Evolutionary conservation across 2,329 filamentous ascomycete species (phyloP), one percentile per base, ranked within the genome.

Genomic region (Cadophora luteo-olivacea): DNA sequence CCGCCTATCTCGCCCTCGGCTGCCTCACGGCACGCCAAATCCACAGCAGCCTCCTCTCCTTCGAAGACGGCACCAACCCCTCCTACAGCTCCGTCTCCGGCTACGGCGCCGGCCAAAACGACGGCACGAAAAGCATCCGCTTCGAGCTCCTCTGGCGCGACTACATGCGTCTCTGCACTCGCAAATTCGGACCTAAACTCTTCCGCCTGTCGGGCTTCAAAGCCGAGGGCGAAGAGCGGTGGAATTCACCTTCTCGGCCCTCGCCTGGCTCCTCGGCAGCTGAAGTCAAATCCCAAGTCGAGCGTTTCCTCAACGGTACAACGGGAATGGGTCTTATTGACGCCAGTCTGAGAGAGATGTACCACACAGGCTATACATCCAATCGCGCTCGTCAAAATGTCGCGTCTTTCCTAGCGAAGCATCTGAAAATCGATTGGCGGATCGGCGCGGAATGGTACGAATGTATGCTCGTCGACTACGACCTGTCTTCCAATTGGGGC

Each of bases 381-480:
- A 94, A 94, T 75, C 85, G 92, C 16, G 89, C 91, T 0, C 83
- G 92, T 2, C 91, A 94, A 77, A 94, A 94, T 65, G 90, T 93
- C 0, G 92, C 91, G 0, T 90, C 85, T 19, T 95, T 92, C 76
- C 81, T 94, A 0, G 80, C 91, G 0, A 93, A 92, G 72, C 91
- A 93, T 69, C 81, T 94, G 3, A 84, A 85, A 0, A 88, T 95
- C 25, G 92, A 95, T 78, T 96, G 92, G 92, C 86, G 91, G 0
- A 84, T 92, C 16, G 92, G 92, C 0, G 92, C 92, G 0, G 92
- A 94, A 77, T 95, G 91, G 91, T 95, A 94, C 75, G 92, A 95
- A 77, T 87, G 85, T 76, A 81, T 91, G 75, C 83, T 94, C 3
- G 83, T 90, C 36, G 92, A 96, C 77, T 93, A 94, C 76, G 92